These are phyloP conservation scores for Triticum urartu DNA, from an alignment of 176 grass and related monocot genomes.

Conservation along the genomic window DNA sequence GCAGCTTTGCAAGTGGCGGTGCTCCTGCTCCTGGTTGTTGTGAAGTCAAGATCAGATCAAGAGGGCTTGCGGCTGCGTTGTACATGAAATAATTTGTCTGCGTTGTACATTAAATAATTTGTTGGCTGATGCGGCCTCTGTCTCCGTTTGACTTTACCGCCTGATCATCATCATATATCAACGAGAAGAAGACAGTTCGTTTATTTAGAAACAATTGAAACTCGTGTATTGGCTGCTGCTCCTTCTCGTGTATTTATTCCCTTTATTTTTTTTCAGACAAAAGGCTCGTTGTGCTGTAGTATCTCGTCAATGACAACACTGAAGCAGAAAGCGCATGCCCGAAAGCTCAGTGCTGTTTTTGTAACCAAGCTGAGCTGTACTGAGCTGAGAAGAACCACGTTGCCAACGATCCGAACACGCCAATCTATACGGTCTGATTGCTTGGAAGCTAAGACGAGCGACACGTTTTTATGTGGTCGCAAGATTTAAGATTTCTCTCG, in stretches of 20 bases:
- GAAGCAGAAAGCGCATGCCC: background rate
- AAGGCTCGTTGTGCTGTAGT: background rate
- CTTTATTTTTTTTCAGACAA: too few relatives aligned
- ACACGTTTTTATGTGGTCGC: background rate
- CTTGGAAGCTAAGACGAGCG: background rate
- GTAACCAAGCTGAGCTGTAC: background rate
- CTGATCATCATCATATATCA: constrained; percentile 5
- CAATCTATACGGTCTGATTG: background rate
- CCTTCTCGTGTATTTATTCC: too few relatives aligned
- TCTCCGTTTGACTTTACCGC: background rate
- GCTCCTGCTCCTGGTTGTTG: constrained; percentile 5
- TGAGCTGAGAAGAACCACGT: background rate
- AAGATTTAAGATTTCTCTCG: background rate
- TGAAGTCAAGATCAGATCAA: background rate
- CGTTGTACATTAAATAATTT: constrained; percentile 40
- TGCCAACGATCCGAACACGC: background rate
- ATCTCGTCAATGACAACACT: background rate
- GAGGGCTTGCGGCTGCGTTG: constrained; percentile 17
- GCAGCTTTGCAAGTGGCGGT: background rate
- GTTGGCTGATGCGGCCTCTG: constrained; percentile 7
- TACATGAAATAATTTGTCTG: constrained; percentile 12
- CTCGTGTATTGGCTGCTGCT: background rate
- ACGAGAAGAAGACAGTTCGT: background rate
- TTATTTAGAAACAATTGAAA: too few relatives aligned
- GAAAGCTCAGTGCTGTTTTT: background rate